Evolutionary conservation across 129 eudicot species (phyloP).

Genomic region (Solidago caesia): DNA sequence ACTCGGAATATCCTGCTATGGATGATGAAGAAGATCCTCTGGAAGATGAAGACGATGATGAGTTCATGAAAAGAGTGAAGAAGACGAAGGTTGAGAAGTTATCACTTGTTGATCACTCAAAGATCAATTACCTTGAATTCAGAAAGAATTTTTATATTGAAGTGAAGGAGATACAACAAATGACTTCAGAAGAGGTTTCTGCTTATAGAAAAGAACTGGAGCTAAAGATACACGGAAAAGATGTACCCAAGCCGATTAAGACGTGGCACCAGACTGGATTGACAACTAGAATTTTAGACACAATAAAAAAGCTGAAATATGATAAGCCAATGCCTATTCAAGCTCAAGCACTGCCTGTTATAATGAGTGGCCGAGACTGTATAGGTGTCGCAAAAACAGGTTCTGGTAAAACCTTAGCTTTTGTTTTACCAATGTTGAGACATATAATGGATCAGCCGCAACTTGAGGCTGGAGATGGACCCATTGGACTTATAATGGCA

Average conservation of each 20-base stretch:
- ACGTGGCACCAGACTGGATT: constrained; percentile 81
- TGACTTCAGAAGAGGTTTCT: constrained; percentile 63
- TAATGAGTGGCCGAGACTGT: constrained; percentile 85
- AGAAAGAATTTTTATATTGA: constrained; percentile 74
- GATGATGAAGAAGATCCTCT: constrained; percentile 54
- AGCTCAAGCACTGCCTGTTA: constrained; percentile 72
- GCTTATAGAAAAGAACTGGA: constrained; percentile 61
- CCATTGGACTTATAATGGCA: constrained; percentile 80
- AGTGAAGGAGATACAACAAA: constrained; percentile 60
- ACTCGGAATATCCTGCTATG: constrained; percentile 46
- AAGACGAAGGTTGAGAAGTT: constrained; percentile 73
- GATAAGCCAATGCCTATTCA: constrained; percentile 82
- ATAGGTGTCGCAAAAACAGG: constrained; percentile 83
- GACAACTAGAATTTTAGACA: constrained; percentile 56
- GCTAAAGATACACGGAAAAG: constrained; percentile 73
- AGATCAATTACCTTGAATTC: constrained; percentile 59
- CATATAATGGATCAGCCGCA: constrained; percentile 81
- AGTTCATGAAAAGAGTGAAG: constrained; percentile 80
- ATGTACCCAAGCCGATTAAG: constrained; percentile 72
- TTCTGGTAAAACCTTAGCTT: constrained; percentile 77
- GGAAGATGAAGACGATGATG: constrained; percentile 83
- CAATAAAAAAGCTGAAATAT: constrained; percentile 56
- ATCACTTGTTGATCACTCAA: constrained; percentile 72
- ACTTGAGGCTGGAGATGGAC: constrained; percentile 69
- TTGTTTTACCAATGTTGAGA: constrained; percentile 80